Base-by-base conservation (phyloP, 805 yeast species). In the Starmerella potacharoeniae region DNA sequence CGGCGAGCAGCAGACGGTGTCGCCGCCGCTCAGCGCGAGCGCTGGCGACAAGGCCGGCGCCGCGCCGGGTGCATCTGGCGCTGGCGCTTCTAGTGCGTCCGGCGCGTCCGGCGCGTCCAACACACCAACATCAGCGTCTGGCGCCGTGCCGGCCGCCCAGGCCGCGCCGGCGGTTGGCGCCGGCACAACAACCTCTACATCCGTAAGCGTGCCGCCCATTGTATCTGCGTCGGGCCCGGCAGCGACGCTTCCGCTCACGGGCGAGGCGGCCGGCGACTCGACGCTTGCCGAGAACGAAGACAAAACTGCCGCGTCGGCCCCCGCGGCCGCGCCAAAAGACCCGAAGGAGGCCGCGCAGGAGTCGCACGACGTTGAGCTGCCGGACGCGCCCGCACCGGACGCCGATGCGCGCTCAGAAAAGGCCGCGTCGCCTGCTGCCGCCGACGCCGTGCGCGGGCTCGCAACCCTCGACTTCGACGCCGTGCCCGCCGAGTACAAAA, bases 401-500 rank as follows among this genome's bases (percentile, higher is more conserved):
- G 43, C 43, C 43, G 43, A 40, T 9, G 43, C 41, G 41, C 41
- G n/a, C 8, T 37, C 41, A 7, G 8, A 6, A 1, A 37, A 37
- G 17, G 41, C 8, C 17, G 41, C 41, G 8, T 9, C 8, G 41
- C n/a, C 41, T 3, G 11, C 6, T 7, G 41, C 8, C 17, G 41
- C 41, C 8, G 17, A 7, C 17, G 13, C n/a, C 41, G 4, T 3
- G 35, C 8, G 17, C n/a, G 41, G 41, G 17, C 41, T 68, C 56
- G 68, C 67, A 61, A 95, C 86, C 66, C 76, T 88, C 66, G 96
- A 89, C 68, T 81, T 91, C 37, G 79, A 81, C 59, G 76, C 80
- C 58, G 88, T 89, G 28, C 80, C 85, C 56, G 81, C 87, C 10
- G 82, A 82, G 60, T 79, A 80, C 75, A 88, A 85, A 70, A 89